Evolutionary conservation across 1,139 yeast species (phyloP), one percentile per base, ranked within the genome.

Genomic region (Debaryomycetaceae sp.): DNA sequence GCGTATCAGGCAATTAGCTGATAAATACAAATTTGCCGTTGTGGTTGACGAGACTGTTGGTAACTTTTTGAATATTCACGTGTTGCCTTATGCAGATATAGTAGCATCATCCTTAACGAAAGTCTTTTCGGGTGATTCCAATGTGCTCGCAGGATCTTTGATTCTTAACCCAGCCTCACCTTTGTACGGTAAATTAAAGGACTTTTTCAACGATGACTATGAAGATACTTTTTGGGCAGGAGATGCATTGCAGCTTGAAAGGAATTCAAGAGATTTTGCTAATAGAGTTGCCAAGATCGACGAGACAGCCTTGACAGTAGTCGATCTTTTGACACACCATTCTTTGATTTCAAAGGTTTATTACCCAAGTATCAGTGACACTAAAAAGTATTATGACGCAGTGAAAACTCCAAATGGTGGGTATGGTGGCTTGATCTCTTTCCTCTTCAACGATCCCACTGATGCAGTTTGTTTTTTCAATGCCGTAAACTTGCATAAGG

Each of bases 41-140:
- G 87, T 87, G 13, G 83, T 92, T 31, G 98, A 92, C 61, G 98
- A 92, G 56, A 92, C 98, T 0, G 86, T 89, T 19, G 98, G 97
- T 16, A 92, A 92, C 53, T 83, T 88, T 55, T 73, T 86, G 46
- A 92, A 92, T 59, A 78, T 88, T 39, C 87, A 87, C 52, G 88
- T 87, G 3, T 70, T 88, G 43, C 88, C 89, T 14, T 85, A 75
- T 57, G 84, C 89, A 8, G 98, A 92, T 61, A 77, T 91, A 45
- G 85, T 87, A 13, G 95, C 85, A 31, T 80, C 94, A 17, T 87
- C 96, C 17, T 71, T 92, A 47, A 91, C 98, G 8, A 92, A 92
- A 60, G 87, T 91, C 11, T 92, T 92, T 55, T 83, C 94, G 22
- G 98, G 98, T 14, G 97, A 88, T 58, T 84, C 96, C 34, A 89